phyloP scores from a whole-genome alignment of 768 basidiomycete species.

The Phylloporus sp. region DNA sequence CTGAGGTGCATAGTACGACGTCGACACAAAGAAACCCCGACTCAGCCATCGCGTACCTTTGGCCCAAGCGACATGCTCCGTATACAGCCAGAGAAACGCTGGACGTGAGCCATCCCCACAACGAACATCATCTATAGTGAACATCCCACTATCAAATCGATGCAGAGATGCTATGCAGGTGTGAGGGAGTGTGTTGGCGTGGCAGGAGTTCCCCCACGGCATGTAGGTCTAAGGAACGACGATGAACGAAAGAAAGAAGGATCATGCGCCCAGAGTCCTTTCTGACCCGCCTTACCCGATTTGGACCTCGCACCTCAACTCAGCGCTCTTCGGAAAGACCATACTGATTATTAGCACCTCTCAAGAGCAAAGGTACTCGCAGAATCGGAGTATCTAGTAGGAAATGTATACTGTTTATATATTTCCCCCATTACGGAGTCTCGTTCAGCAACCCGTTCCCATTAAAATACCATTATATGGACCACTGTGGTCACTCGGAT shows the following conservation, averaged over 20 bases:
- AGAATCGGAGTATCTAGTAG: background rate
- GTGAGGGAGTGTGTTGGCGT: too few relatives aligned
- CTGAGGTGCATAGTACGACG: background rate
- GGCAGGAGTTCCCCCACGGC: too few relatives aligned
- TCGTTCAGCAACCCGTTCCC: too few relatives aligned
- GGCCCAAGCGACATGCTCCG: background rate
- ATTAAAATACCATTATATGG: conserved; percentile 28
- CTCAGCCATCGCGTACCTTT: background rate
- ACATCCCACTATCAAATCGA: background rate
- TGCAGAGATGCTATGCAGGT: conserved; percentile 4
- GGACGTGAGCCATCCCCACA: background rate
- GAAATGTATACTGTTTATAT: too few relatives aligned
- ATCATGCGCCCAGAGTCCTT: too few relatives aligned
- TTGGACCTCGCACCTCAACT: too few relatives aligned
- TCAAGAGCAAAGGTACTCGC: background rate
- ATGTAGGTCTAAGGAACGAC: too few relatives aligned
- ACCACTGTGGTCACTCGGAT: conserved; percentile 43
- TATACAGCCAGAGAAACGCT: background rate
- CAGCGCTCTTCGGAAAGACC: too few relatives aligned
- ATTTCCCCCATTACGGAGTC: background rate
- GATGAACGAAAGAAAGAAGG: too few relatives aligned
- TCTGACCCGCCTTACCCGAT: too few relatives aligned
- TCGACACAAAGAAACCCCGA: background rate
- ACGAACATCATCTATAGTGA: background rate
- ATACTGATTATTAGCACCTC: too few relatives aligned